Evolutionary conservation across 306 rosid species (phyloP), one percentile per base, ranked within the genome.

Genomic region (Arachis stenosperma): DNA sequence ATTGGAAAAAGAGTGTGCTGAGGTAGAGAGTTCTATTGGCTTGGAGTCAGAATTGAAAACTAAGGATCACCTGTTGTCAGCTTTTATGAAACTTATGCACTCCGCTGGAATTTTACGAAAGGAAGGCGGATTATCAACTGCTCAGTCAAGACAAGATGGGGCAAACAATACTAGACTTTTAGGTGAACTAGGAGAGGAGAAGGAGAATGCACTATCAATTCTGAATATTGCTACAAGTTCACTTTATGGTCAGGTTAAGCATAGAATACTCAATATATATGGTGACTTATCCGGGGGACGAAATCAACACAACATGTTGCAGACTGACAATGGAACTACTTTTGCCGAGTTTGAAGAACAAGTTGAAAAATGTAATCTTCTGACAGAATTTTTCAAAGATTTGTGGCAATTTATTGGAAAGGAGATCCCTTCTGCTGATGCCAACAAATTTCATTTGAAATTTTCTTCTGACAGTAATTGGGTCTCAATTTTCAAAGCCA

Each of bases 281-380:
- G 79, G 82, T 71, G 83, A 78, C 77, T 71, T 74, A 42, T 71
- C 77, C 3, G 85, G 68, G 69, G 86, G 78, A 77, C 85, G 87
- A 82, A 73, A 78, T 65, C 78, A 68, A 67, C 80, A 81, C 67
- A 81, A 62, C 55, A 59, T 79, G 72, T 37, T 84, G 70, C 80
- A 68, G 76, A 75, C 61, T 72, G 92, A 83, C 69, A 84, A 85
- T 67, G 89, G 87, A 82, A 75, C 86, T 77, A 78, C 78, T 82
- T 83, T 90, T 84, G 56, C 82, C 48, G 84, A 67, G 83, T 81
- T 93, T 43, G 98, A 90, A 82, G 97, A 83, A 78, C 97, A 90
- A 85, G 90, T 89, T 12, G 98, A 93, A 86, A 90, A 87, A 82
- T 90, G 96, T 75, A 67, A 79, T 75, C 93, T 93, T 67, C 83